Conservation (phyloP, 2,329 filamentous ascomycete genomes). For the Aaosphaeria pasadenensis region DNA sequence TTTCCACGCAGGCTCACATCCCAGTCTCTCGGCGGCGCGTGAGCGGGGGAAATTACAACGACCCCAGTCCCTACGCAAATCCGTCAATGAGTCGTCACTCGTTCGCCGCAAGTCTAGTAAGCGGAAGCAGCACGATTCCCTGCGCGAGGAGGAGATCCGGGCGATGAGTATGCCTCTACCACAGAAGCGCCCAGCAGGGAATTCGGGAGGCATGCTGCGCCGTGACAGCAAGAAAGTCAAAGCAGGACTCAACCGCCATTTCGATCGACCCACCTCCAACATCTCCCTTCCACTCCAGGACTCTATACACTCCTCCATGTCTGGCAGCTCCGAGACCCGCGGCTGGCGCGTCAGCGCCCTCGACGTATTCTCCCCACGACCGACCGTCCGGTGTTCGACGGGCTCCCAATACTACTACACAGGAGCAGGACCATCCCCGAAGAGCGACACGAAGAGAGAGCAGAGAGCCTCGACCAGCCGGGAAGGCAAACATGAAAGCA, state of each 20-base stretch:
- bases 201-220: slow-evolving; percentile 59
- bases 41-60: slow-evolving; percentile 46
- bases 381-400: slow-evolving; percentile 73
- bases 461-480: slow-evolving; percentile 50
- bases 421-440: slow-evolving; percentile 29
- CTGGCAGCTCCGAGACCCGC: slow-evolving; percentile 68
- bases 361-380: slow-evolving; percentile 79
- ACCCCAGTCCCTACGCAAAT: slow-evolving; percentile 54
- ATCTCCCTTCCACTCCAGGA: slow-evolving; percentile 71
- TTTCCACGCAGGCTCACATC: slow-evolving; percentile 39
- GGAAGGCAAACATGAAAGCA: slow-evolving; percentile 43
- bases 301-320: slow-evolving; percentile 74
- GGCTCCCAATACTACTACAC: slow-evolving; percentile 57
- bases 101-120: slow-evolving; percentile 70
- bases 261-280: slow-evolving; percentile 65
- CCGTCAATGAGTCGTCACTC: slow-evolving; percentile 54
- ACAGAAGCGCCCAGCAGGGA: slow-evolving; percentile 58
- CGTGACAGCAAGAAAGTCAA: slow-evolving; percentile 66
- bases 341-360: slow-evolving; percentile 79
- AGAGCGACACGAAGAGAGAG: slow-evolving; percentile 50
- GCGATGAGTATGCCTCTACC: slow-evolving; percentile 73
- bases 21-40: slow-evolving; percentile 31
- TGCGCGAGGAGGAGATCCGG: slow-evolving; percentile 83
- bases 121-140: slow-evolving; percentile 69
- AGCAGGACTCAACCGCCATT: slow-evolving; percentile 53